Evolutionary conservation across 2,329 filamentous ascomycete genomes (phyloP), one percentile per base, ranked within the genome.

Genomic region (Aspergillus unguis): DNA sequence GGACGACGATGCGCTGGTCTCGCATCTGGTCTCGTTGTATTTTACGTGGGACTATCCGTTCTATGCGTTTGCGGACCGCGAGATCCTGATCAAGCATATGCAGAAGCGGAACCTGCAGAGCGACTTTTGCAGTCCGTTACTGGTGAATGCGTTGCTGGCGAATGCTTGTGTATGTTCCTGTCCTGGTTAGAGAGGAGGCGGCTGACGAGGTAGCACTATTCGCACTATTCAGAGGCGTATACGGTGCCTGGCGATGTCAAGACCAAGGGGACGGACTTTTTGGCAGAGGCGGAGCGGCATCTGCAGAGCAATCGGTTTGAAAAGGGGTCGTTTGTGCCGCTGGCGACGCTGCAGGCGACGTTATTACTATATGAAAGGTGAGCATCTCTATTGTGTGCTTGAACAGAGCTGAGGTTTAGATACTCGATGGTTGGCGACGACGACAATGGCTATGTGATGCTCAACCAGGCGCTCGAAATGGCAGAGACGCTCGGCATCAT

Each of bases 1-100:
- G 1, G 78, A 82, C 44, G 89, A 96, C 65, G 77, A 83, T 6
- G 81, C 86, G 43, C 78, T 95, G 32, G 83, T 95, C 54, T 82
- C 85, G 8, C 90, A 95, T 70, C 80, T 96, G 28, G 82, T 96
- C 60, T 90, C 90, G 65, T 86, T 95, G 82, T 96, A 96, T 72
- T 95, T 95, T 71, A 88, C 84, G 61, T 96, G 91, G 86, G 90
- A 95, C 69, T 95, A 95, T 69, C 85, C 89, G n/a, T 95, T 91
- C 70, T 95, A 88, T 67, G 83, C 79, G 17, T 77, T 92, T 35
- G 92, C 96, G 65, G 89, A 88, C 64, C 78, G 83, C 36, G 88
- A 92, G 62, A 92, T 92, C 58, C 71, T 85, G 48, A 77, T 80
- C 29, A 88, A 88, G 4, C 52, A 65, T 45, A 66, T 67, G 63